phyloP scores from a whole-genome alignment of 2,329 filamentous ascomycete genomes.

The Aureobasidium leucospermi region DNA sequence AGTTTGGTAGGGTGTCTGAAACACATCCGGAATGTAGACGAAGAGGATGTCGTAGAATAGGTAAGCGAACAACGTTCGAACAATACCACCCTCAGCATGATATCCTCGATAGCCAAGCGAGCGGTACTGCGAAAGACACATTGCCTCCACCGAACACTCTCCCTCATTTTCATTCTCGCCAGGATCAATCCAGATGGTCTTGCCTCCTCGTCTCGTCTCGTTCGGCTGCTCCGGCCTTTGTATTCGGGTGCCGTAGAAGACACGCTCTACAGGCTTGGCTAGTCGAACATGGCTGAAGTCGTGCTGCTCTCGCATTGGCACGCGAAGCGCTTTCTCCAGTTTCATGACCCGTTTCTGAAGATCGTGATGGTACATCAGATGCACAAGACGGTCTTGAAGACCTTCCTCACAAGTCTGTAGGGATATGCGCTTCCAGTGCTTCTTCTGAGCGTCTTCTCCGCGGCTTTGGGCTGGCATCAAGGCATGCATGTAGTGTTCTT shows the following conservation, averaged over 20 bases:
- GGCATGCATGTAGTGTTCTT: constrained; percentile 87
- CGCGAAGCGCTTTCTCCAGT: constrained; percentile 74
- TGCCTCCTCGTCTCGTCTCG: constrained; percentile 44
- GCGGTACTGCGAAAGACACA: constrained; percentile 86
- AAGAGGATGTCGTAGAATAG: constrained; percentile 93
- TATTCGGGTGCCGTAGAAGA: constrained; percentile 69
- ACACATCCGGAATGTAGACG: constrained; percentile 89
- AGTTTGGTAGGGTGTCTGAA: constrained; percentile 91
- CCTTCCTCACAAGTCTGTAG: constrained; percentile 76
- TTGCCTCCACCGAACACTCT: constrained; percentile 83
- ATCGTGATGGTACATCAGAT: constrained; percentile 85
- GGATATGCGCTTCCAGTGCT: constrained; percentile 72
- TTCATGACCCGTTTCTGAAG: constrained; percentile 90
- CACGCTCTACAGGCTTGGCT: constrained; percentile 65
- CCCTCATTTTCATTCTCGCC: constrained; percentile 39
- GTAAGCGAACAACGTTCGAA: constrained; percentile 76
- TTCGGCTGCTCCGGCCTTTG: constrained; percentile 27
- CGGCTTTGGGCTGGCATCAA: constrained; percentile 44
- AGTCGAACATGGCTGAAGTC: constrained; percentile 84
- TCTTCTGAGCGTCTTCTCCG: constrained; percentile 59
- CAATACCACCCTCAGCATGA: constrained; percentile 83
- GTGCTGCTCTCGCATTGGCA: constrained; percentile 81
- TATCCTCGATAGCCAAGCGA: constrained; percentile 86
- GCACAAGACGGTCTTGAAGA: constrained; percentile 79
- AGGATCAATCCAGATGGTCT: constrained; percentile 82